A percentile compares a stretch with the other conserved stretches of the same genome.
Conservation (phyloP, 2,329 filamentous ascomycete genomes). For the Penicillium brevicompactum region DNA sequence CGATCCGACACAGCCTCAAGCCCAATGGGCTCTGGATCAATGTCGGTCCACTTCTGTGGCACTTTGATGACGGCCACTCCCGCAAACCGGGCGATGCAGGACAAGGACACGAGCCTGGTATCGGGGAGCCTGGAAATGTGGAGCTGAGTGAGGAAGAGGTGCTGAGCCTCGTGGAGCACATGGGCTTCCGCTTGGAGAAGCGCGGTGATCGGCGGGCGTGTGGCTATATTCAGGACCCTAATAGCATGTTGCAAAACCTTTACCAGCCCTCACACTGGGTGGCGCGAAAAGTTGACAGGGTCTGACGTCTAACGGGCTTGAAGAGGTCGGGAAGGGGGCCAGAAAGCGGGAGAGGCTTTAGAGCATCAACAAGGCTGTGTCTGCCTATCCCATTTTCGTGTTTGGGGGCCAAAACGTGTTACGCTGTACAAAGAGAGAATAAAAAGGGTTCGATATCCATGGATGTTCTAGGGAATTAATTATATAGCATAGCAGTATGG, state of each 20-base stretch:
- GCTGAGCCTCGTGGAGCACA: constrained; percentile 67
- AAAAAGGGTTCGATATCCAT: too few species aligned
- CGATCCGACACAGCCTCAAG: constrained; percentile 75
- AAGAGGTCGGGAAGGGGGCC: not conserved
- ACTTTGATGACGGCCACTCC: constrained; percentile 70
- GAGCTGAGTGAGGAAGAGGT: constrained; percentile 92
- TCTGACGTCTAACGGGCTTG: not conserved
- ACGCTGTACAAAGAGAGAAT: not conserved
- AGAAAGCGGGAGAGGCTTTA: not conserved
- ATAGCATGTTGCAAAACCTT: constrained; percentile 82
- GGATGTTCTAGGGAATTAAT: too few species aligned
- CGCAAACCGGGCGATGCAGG: constrained; percentile 19
- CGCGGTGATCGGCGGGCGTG: constrained; percentile 57
- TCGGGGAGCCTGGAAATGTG: constrained; percentile 85
- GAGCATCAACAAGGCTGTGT: not conserved
- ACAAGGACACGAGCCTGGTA: constrained; percentile 54
- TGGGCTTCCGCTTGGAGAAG: constrained; percentile 76
- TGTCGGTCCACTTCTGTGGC: constrained; percentile 89
- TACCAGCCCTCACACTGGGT: constrained; percentile 86
- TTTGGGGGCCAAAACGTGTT: constrained; percentile 8
- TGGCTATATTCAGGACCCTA: constrained; percentile 83
- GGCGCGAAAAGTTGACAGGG: constrained; percentile 64
- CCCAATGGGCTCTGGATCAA: constrained; percentile 84
- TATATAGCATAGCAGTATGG: too few species aligned
- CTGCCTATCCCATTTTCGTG: not conserved